phyloP scores from a whole-genome alignment of 163 green algal species.

The Scenedesmus sp. region DNA sequence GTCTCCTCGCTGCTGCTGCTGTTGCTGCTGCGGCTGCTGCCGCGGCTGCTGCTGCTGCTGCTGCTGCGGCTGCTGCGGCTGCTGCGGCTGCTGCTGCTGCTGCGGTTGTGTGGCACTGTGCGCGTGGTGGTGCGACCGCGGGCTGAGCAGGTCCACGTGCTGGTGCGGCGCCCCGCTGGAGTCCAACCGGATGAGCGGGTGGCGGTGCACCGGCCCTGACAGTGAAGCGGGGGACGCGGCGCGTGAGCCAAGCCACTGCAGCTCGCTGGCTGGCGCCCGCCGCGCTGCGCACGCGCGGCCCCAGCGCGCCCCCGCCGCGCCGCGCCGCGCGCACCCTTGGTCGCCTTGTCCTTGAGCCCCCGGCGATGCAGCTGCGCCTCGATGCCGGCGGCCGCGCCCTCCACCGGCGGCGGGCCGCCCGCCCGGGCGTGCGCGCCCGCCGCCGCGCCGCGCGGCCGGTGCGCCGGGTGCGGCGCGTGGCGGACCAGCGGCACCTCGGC shows the following conservation, averaged over 20 bases:
- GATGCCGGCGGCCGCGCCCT: conserved; percentile 12
- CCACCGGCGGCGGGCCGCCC: background rate
- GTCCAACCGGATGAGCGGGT: conserved; percentile 16
- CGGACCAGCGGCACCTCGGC: conserved; percentile 30
- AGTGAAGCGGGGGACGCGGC: too few species aligned
- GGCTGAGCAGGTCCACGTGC: conserved; percentile 21
- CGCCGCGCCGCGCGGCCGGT: background rate
- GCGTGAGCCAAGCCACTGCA: too few species aligned
- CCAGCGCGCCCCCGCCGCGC: too few species aligned
- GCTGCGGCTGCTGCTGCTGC: conserved; percentile 6
- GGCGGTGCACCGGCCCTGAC: conserved; percentile 14
- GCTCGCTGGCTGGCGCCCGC: too few species aligned
- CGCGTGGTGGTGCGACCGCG: conserved; percentile 5
- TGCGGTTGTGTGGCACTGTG: background rate
- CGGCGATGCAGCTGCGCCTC: conserved; percentile 18
- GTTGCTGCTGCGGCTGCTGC: background rate
- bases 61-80: background rate
- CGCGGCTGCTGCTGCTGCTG: conserved; percentile 22
- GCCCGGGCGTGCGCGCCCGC: too few species aligned
- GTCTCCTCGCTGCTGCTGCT: background rate
- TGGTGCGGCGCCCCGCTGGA: conserved; percentile 19
- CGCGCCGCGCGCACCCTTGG: background rate
- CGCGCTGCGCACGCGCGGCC: too few species aligned
- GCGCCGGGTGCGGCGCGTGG: conserved; percentile 8
- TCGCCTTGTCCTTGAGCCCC: background rate